Conservation (phyloP, 306 rosid species). For the Phaseolus lunatus region DNA sequence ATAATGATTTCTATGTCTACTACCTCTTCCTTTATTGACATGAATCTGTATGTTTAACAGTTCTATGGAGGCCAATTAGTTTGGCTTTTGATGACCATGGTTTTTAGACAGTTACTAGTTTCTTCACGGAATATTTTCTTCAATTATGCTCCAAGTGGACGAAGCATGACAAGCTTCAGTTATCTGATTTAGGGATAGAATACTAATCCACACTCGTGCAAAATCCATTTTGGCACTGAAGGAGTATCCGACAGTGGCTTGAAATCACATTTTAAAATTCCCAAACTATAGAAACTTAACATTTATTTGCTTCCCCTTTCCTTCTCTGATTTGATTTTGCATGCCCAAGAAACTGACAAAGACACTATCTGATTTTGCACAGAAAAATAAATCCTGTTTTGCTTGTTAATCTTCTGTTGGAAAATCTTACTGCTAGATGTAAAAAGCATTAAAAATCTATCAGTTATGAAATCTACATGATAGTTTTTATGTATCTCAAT, state of each 20-base stretch:
- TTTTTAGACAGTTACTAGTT: not conserved
- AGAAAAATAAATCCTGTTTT: not conserved
- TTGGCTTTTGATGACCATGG: not conserved
- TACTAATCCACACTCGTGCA: constrained; percentile 2
- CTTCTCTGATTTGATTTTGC: not conserved
- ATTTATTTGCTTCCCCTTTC: constrained; percentile 16
- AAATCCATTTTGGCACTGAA: not conserved
- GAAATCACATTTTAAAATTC: constrained; percentile 8
- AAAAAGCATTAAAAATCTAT: not conserved
- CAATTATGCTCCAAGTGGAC: not conserved
- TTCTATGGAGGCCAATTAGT: not conserved
- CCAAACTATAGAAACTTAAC: not conserved
- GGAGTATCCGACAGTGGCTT: not conserved
- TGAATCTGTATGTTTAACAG: not conserved
- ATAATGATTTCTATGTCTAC: no score
- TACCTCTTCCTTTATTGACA: no score
- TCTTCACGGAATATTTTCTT: constrained; percentile 4
- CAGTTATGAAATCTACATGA: constrained; percentile 15
- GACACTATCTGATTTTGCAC: not conserved
- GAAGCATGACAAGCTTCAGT: not conserved
- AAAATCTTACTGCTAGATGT: constrained; percentile 28
- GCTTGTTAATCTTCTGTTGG: not conserved
- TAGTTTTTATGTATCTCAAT: constrained; percentile 41
- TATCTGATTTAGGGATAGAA: constrained; percentile 6
- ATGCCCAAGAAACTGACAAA: not conserved